Percentiles rank a stretch among this genome's conserved stretches.
These are phyloP conservation scores for Clavispora phyllophila DNA, from an alignment of 805 yeast genomes.

Conservation along the genomic window DNA sequence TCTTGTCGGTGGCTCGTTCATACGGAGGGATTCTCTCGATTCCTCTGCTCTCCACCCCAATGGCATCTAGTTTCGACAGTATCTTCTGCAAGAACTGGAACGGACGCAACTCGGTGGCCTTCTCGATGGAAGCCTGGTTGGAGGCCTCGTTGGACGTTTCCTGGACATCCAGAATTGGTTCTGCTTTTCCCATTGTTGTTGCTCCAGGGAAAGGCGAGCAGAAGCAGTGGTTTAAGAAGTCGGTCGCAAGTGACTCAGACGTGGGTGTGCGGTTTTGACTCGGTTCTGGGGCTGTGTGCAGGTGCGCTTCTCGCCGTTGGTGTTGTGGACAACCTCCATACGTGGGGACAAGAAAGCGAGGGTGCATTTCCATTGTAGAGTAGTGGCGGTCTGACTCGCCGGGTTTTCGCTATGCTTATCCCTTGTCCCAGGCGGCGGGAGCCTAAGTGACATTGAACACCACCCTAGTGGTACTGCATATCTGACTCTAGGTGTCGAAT, in stretches of 20 bases:
- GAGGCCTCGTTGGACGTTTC: constrained; percentile 5
- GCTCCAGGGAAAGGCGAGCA: neutral
- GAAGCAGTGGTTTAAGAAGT: neutral
- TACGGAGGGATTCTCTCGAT: constrained; percentile 69
- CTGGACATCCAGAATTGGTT: neutral
- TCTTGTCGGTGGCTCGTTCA: constrained; percentile 46
- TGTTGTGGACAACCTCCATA: too few relatives aligned
- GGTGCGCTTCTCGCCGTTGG: too few relatives aligned
- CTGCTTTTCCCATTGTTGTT: neutral
- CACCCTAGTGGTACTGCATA: too few relatives aligned
- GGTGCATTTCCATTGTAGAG: too few relatives aligned
- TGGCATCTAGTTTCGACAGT: constrained; percentile 37
- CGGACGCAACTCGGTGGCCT: constrained; percentile 7
- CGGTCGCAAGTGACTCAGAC: neutral
- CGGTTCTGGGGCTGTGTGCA: neutral
- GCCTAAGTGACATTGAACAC: too few relatives aligned
- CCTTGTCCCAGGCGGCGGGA: too few relatives aligned
- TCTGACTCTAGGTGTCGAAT: too few relatives aligned
- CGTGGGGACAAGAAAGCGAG: too few relatives aligned
- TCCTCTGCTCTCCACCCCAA: constrained; percentile 72
- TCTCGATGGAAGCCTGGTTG: too few relatives aligned
- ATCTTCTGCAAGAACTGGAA: constrained; percentile 8
- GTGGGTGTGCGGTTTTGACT: too few relatives aligned
- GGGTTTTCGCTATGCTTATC: too few relatives aligned
- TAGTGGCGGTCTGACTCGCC: too few relatives aligned